phyloP scores from a whole-genome alignment of 164 flowering plant genomes.

The Tetracentron sinense region DNA sequence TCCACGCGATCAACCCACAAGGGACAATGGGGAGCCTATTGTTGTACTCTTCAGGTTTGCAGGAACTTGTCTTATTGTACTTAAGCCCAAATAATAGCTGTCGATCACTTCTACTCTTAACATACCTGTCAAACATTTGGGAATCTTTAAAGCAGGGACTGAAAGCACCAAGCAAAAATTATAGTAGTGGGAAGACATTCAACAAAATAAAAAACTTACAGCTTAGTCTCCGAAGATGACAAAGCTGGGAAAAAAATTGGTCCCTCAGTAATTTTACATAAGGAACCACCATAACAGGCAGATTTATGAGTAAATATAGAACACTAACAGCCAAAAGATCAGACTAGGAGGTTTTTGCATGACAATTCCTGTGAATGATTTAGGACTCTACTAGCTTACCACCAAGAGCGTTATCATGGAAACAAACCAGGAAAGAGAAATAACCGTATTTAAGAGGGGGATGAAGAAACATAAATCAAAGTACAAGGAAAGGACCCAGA shows the following conservation, averaged over 20 bases:
- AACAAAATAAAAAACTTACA: neutral
- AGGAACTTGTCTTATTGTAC: constrained; percentile 54
- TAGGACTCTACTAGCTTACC: neutral
- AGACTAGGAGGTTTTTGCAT: too few species aligned
- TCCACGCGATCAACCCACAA: constrained; percentile 89
- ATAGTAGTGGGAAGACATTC: neutral
- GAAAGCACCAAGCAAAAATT: neutral
- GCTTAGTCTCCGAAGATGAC: neutral
- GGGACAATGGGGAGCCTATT: constrained; percentile 77
- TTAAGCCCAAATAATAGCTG: constrained; percentile 62
- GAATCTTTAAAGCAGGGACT: neutral
- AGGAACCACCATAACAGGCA: too few species aligned
- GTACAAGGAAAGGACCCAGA: neutral
- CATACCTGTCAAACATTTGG: constrained; percentile 22
- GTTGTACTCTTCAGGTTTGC: constrained; percentile 57
- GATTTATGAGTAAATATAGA: too few species aligned
- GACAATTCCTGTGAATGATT: neutral
- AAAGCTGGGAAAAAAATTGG: neutral
- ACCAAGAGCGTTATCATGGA: neutral
- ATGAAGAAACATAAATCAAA: neutral
- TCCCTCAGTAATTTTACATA: too few species aligned
- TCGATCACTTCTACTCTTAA: constrained; percentile 54
- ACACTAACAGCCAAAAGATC: neutral
- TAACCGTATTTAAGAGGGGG: too few species aligned
- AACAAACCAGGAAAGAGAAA: neutral